These are phyloP conservation scores for Chaetothyriales sp. DNA, from an alignment of 2,329 filamentous ascomycete genomes.

Conservation along the genomic window DNA sequence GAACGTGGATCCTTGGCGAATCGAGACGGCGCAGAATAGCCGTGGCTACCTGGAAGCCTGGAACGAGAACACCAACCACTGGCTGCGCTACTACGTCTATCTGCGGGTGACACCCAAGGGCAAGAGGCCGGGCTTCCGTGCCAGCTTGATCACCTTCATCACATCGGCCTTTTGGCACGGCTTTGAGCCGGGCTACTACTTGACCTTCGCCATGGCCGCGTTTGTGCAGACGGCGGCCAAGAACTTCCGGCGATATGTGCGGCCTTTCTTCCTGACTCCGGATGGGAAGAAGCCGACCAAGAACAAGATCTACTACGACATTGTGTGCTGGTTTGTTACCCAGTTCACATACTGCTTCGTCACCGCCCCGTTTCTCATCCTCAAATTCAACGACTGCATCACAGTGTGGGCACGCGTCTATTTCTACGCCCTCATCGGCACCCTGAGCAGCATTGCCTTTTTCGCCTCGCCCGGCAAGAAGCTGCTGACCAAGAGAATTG, in stretches of 20 bases:
- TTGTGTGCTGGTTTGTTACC: slow-evolving; percentile 58
- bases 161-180: slow-evolving; percentile 97
- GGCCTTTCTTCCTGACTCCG: slow-evolving; percentile 81
- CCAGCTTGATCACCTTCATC: slow-evolving; percentile 81
- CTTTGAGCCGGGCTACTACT: slow-evolving; percentile 92
- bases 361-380: slow-evolving; percentile 70
- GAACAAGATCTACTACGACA: slow-evolving; percentile 74
- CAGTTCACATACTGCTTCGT: slow-evolving; percentile 74
- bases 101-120: slow-evolving; percentile 86
- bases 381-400: slow-evolving; percentile 55
- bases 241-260: slow-evolving; percentile 75
- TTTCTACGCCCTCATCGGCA: slow-evolving; percentile 66
- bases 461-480: slow-evolving; percentile 59
- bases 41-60: slow-evolving; percentile 78
- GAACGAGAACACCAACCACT: slow-evolving; percentile 98
- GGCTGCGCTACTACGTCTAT: slow-evolving; percentile 92
- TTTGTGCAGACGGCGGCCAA: slow-evolving; percentile 90
- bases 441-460: slow-evolving; percentile 50
- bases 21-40: slow-evolving; percentile 88
- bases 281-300: slow-evolving; percentile 53
- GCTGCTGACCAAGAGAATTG: slow-evolving; percentile 41
- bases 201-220: slow-evolving; percentile 75
- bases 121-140: slow-evolving; percentile 90
- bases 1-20: slow-evolving; percentile 72
- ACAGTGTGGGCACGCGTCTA: slow-evolving; percentile 72